Evolutionary conservation across 148 eudicot species (phyloP), one percentile per base, ranked within the genome.

Genomic region (Silene latifolia): DNA sequence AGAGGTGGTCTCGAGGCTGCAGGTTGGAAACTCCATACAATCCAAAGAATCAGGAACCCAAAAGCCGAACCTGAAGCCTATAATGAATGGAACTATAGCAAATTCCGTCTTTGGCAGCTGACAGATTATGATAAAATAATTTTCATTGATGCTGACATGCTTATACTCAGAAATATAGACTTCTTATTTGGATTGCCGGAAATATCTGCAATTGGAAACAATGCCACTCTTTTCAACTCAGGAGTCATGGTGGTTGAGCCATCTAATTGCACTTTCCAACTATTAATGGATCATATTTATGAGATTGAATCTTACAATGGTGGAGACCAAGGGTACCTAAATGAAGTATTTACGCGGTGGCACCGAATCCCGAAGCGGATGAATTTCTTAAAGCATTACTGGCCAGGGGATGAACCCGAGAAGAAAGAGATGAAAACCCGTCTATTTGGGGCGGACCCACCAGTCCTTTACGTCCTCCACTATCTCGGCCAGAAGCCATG

Each of bases 241-340:
- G 98, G 98, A 1, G 92, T 94, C n/a, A 94, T 94, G 97, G 91
- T 94, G 21, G 76, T 94, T 14, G 98, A 94, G 78, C 98, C 98
- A 48, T 94, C 97, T n/a, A 88, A 91, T 24, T 90, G 93, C 71
- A 91, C 96, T 0, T 94, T 90, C 64, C 90, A 88, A 74, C 82
- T 94, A 20, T 44, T 91, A 67, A 91, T 94, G 97, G 97, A 90
- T 76, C 93, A 94, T 70, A 86, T 91, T 0, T 76, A 90, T 20
- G 97, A 91, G 77, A 94, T 91, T 23, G 90, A 78, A 71, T 91
- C 98, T 9, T 94, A 94, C 80, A 94, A 94, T 66, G 98, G 98
- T 13, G 97, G 98, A 7, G 97, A 93, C 78, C 98, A 94, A 70
- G 97, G 98, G 35, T 94, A 91, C 63, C 76, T 94, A 77, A 94